Conservation (phyloP, 2,329 filamentous ascomycete genomes). For the Cordyceps javanica region DNA sequence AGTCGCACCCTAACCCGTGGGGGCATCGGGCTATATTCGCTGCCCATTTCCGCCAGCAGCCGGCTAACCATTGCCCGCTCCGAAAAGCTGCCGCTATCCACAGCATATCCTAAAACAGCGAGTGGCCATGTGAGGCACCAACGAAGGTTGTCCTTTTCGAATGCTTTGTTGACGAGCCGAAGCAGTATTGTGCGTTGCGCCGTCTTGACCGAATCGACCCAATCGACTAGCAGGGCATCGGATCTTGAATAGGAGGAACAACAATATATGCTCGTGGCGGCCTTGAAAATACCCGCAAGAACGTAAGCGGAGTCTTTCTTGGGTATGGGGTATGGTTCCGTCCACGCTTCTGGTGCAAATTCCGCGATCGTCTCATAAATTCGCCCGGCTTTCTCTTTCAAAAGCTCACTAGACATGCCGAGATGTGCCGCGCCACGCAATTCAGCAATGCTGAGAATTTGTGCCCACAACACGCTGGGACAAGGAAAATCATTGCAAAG, state of each 20-base stretch:
- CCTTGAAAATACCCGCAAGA: neutral
- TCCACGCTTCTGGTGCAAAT: neutral
- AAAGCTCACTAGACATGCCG: neutral
- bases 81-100: neutral
- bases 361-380: neutral
- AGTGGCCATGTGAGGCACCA: neutral
- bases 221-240: neutral
- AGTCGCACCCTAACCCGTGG: neutral
- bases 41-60: neutral
- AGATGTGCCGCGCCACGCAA: neutral
- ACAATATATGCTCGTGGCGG: neutral
- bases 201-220: neutral
- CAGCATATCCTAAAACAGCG: neutral
- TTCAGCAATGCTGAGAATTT: neutral
- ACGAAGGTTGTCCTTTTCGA: neutral
- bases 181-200: neutral
- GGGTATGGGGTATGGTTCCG: neutral
- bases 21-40: neutral
- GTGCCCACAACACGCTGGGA: neutral
- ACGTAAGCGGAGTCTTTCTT: neutral
- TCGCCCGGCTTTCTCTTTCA: neutral
- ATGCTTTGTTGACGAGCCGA: neutral
- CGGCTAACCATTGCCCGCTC: neutral
- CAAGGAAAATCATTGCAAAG: neutral
- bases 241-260: too few relatives aligned